A percentile compares a stretch with the other conserved stretches of the same genome.
phyloP scores from a whole-genome alignment of 176 grass and related monocot genomes.

The Musa troglodytarum region DNA sequence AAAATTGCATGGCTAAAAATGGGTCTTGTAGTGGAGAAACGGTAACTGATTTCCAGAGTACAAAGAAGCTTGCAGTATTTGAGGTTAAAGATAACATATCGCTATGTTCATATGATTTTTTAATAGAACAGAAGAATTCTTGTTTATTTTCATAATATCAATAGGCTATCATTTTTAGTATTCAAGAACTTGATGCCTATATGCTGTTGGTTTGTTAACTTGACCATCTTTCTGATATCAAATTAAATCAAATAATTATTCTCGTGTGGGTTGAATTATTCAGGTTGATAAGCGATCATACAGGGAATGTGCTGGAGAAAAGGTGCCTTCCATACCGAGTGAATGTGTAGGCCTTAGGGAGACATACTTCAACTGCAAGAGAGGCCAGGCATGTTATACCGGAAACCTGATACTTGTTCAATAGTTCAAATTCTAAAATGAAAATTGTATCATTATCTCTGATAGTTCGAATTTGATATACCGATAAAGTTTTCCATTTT shows the following conservation, averaged over 20 bases:
- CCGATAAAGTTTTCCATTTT: background rate
- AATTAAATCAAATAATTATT: background rate
- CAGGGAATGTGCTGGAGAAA: constrained; percentile 92
- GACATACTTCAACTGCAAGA: constrained; percentile 99
- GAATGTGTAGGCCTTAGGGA: constrained; percentile 88
- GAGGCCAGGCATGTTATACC: constrained; percentile 65
- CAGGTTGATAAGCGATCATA: constrained; percentile 86
- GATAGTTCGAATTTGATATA: background rate
- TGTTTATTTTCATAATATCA: background rate
- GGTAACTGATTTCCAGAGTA: background rate
- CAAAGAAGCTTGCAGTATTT: background rate
- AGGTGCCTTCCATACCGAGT: constrained; percentile 70
- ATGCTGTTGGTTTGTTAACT: background rate
- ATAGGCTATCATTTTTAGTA: background rate
- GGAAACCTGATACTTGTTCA: constrained; percentile 8
- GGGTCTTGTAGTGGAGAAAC: too few species aligned
- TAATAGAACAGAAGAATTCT: background rate
- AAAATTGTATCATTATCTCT: background rate
- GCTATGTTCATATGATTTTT: background rate
- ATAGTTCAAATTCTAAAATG: background rate
- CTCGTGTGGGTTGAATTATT: background rate
- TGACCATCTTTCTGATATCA: background rate
- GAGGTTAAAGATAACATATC: background rate
- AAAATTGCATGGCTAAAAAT: too few species aligned
- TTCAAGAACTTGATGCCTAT: background rate